A percentile compares a stretch with the other conserved stretches of the same genome.
Conservation (phyloP, 169 alveolate genomes). For the Cryptosporidium bovis region DNA sequence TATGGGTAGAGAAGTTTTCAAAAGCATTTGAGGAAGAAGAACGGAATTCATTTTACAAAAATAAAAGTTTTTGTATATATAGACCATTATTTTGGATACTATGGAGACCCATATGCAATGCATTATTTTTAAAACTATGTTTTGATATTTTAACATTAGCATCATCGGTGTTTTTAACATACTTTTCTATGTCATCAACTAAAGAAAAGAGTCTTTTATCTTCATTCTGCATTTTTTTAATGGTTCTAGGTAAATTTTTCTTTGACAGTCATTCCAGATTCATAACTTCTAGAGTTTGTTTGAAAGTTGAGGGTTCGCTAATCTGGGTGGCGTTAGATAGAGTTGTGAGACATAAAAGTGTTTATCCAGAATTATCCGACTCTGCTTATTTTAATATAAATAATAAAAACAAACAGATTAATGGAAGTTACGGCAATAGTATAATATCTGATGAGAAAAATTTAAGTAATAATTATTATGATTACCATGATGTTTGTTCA, state of each 20-base stretch:
- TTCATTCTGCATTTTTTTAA: conserved; percentile 22
- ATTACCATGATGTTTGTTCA: too few species aligned
- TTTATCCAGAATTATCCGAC: conserved; percentile 49
- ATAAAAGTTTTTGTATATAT: conserved; percentile 21
- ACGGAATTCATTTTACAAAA: conserved; percentile 10
- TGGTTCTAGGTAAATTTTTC: conserved; percentile 27
- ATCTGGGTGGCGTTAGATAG: conserved; percentile 62
- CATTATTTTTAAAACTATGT: conserved; percentile 28
- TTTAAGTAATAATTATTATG: too few species aligned
- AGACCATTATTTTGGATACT: conserved; percentile 34
- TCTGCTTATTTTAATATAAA: conserved; percentile 7
- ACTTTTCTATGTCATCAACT: conserved; percentile 43
- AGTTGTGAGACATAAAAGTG: conserved; percentile 57
- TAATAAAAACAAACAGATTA: too few species aligned
- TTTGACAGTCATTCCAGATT: conserved; percentile 63
- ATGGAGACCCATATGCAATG: conserved; percentile 42
- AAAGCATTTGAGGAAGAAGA: conserved; percentile 58
- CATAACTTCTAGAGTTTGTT: conserved; percentile 29
- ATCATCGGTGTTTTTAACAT: conserved; percentile 34
- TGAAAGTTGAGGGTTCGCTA: conserved; percentile 58
- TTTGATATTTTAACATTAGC: conserved; percentile 30
- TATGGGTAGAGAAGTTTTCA: conserved; percentile 41
- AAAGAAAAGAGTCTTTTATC: conserved; percentile 4
- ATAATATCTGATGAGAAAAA: too few species aligned
- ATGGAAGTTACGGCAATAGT: too few species aligned